Evolutionary conservation across 352 stramenopile genomes (phyloP).

Genomic region (Phytopythium litorale): DNA sequence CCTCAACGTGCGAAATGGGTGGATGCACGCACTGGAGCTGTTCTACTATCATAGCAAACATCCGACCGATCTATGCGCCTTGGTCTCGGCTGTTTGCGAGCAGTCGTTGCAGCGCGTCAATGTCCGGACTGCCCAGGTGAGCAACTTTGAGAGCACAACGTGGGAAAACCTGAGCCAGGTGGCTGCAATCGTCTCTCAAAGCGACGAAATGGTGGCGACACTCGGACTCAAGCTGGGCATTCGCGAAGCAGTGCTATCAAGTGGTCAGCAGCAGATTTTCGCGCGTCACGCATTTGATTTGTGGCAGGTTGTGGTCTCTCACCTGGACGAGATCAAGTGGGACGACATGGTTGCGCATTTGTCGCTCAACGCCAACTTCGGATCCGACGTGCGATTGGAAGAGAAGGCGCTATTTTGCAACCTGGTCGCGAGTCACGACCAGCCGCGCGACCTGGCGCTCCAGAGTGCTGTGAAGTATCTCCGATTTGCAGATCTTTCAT

Average conservation of each 20-base stretch:
- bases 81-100: slow-evolving; percentile 42
- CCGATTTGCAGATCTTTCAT: slow-evolving; percentile 21
- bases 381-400: slow-evolving; percentile 29
- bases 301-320: slow-evolving; percentile 53
- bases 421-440: slow-evolving; percentile 32
- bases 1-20: slow-evolving; percentile 69
- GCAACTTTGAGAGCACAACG: slow-evolving; percentile 32
- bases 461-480: slow-evolving; percentile 33
- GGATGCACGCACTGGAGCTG: slow-evolving; percentile 79
- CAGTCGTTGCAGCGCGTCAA: slow-evolving; percentile 27
- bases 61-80: slow-evolving; percentile 37
- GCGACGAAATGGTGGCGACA: slow-evolving; percentile 20
- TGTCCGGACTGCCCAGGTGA: slow-evolving; percentile 14
- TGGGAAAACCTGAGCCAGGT: slow-evolving; percentile 85
- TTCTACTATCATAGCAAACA: slow-evolving; percentile 55
- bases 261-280: slow-evolving; percentile 31
- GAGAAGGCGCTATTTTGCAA: slow-evolving; percentile 65
- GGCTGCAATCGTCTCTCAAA: slow-evolving; percentile 49
- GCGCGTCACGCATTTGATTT: slow-evolving; percentile 52
- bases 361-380: slow-evolving; percentile 45
- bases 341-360: slow-evolving; percentile 42
- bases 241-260: slow-evolving; percentile 28
- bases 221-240: slow-evolving; percentile 12
- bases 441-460: slow-evolving; percentile 39
- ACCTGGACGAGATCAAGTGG: slow-evolving; percentile 61